Evolutionary conservation across 139 green algal genomes (phyloP).

Genomic region (Dunaliella primolecta): DNA sequence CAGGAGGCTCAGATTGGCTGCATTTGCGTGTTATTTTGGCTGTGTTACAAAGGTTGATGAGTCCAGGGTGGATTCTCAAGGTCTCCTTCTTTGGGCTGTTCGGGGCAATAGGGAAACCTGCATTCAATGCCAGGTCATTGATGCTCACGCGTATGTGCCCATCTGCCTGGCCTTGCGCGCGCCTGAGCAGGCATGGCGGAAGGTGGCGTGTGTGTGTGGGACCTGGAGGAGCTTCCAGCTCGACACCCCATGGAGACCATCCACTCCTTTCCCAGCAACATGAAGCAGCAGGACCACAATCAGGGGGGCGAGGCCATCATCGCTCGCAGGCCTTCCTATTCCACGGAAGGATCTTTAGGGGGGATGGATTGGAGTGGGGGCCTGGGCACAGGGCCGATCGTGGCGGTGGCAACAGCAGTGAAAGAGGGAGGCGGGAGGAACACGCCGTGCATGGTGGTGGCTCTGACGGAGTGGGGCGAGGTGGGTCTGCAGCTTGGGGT

Average conservation of each 20-base stretch:
- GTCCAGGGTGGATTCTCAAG: no score
- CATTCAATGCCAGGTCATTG: no score
- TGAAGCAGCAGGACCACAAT: neutral
- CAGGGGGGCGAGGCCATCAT: neutral
- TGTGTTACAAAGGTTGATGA: no score
- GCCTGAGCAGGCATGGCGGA: slow-evolving; percentile 55
- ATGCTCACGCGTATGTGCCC: no score
- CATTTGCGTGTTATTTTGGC: no score
- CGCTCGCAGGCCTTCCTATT: slow-evolving; percentile 38
- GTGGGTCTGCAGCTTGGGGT: no score
- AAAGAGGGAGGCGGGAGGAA: slow-evolving; percentile 19
- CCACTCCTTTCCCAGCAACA: neutral
- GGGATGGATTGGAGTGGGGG: neutral
- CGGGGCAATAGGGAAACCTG: no score
- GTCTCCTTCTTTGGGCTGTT: no score
- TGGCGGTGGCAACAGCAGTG: slow-evolving; percentile 12
- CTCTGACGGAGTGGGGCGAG: slow-evolving; percentile 33
- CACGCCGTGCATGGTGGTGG: slow-evolving; percentile 32
- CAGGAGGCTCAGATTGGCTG: no score
- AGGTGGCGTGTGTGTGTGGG: slow-evolving; percentile 53
- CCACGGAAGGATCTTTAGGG: slow-evolving; percentile 23
- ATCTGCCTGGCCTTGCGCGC: no score
- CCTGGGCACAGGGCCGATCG: slow-evolving; percentile 14
- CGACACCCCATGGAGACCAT: slow-evolving; percentile 24
- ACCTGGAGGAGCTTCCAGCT: slow-evolving; percentile 42